Evolutionary conservation across 2,329 filamentous ascomycete species (phyloP).

Genomic region (Talaromyces sp.): DNA sequence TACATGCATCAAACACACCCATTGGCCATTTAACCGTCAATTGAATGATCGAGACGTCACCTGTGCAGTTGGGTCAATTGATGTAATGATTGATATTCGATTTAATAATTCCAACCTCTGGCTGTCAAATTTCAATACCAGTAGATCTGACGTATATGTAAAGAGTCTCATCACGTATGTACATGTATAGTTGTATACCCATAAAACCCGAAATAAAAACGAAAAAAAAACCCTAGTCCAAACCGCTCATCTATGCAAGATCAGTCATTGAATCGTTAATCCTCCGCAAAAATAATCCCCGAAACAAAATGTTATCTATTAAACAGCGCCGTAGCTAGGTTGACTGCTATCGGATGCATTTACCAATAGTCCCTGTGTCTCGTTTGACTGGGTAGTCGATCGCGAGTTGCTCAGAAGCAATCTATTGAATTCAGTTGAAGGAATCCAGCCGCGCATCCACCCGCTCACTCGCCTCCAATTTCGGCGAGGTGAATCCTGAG

Average conservation of each 20-base stretch:
- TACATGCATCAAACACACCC: too few relatives aligned
- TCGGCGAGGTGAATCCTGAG: conserved; percentile 29
- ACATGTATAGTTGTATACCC: background rate
- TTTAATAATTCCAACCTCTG: background rate
- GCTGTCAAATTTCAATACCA: background rate
- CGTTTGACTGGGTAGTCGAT: background rate
- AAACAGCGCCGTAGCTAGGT: background rate
- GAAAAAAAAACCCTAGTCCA: background rate
- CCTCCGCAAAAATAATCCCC: background rate
- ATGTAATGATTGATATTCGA: background rate
- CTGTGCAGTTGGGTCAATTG: too few relatives aligned
- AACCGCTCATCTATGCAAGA: background rate
- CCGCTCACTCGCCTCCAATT: conserved; percentile 55
- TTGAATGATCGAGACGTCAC: too few relatives aligned
- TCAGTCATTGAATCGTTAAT: background rate
- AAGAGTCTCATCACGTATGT: background rate
- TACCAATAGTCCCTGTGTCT: background rate
- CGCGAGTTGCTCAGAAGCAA: conserved; percentile 26
- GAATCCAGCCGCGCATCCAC: conserved; percentile 63
- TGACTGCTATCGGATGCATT: background rate
- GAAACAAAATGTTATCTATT: background rate
- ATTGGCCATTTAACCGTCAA: too few relatives aligned
- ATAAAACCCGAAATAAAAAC: background rate
- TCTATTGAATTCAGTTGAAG: conserved; percentile 30
- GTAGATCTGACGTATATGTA: background rate